A percentile compares a stretch with the other conserved stretches of the same genome.
Conservation (phyloP, 2,329 filamentous ascomycete genomes). For the Botrytis byssoidea region DNA sequence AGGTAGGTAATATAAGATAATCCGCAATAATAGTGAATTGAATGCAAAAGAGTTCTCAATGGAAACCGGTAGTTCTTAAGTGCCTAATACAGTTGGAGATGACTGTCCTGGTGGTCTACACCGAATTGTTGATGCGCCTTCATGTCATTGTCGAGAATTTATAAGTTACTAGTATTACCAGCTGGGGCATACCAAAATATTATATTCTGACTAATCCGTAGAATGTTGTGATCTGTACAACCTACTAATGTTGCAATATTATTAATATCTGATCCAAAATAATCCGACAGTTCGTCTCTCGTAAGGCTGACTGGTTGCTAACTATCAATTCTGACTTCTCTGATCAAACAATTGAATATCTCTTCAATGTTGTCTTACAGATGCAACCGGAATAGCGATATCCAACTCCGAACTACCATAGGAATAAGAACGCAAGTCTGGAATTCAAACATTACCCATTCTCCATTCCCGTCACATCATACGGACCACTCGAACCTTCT, state of each 20-base stretch:
- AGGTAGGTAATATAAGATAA: not conserved
- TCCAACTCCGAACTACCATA: not conserved
- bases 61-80: not conserved
- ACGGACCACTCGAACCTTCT: not conserved
- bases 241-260: not conserved
- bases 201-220: not conserved
- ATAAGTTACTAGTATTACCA: no score
- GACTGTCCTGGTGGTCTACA: conserved; percentile 18
- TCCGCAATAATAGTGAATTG: not conserved
- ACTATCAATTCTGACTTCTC: not conserved
- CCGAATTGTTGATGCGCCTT: not conserved
- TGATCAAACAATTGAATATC: no score
- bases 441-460: not conserved
- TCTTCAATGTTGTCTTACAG: no score
- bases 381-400: not conserved
- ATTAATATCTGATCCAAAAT: not conserved
- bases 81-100: conserved; percentile 22
- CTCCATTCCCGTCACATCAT: not conserved
- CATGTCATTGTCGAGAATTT: not conserved
- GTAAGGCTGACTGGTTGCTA: not conserved
- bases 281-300: not conserved
- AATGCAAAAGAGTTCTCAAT: not conserved
- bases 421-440: not conserved
- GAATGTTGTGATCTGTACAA: not conserved
- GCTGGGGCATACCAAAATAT: no score